Percentiles rank a stretch among this genome's conserved stretches.
phyloP scores from a whole-genome alignment of 768 basidiomycete genomes.

The Wakefieldia striispora region DNA sequence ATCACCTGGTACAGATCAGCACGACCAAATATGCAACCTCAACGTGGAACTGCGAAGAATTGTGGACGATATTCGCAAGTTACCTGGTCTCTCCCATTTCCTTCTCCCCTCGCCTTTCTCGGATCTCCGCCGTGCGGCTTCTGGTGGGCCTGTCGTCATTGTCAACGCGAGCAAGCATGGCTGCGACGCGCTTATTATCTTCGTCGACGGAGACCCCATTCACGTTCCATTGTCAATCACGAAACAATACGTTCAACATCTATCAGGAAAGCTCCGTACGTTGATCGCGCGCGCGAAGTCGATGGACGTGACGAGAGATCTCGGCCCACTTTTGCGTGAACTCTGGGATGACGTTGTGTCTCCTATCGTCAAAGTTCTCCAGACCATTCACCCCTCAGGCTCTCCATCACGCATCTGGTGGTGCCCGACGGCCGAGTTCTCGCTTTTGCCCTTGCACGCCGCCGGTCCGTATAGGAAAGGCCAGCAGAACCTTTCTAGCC shows the following conservation, averaged over 20 bases:
- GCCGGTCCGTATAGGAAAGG: constrained; percentile 1
- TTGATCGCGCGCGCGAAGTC: background rate
- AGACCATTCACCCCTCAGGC: background rate
- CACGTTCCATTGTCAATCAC: constrained; percentile 1
- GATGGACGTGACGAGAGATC: background rate
- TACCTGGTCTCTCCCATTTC: constrained; percentile 23
- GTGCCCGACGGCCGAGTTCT: constrained; percentile 11
- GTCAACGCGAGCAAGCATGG: constrained; percentile 27
- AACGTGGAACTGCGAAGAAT: background rate
- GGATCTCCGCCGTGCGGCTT: constrained; percentile 12
- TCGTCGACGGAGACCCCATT: background rate
- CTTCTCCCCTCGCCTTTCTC: constrained; percentile 18
- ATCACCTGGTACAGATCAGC: background rate
- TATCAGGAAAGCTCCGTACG: background rate
- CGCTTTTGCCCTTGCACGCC: background rate
- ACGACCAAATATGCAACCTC: background rate
- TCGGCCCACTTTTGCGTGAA: constrained; percentile 3
- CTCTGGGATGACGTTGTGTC: constrained; percentile 17
- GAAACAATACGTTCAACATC: background rate
- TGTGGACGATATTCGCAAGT: constrained; percentile 13
- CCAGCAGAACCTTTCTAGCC: constrained; percentile 2
- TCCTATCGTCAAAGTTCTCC: constrained; percentile 8
- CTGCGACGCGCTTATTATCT: constrained; percentile 34
- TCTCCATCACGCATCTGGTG: constrained; percentile 10
- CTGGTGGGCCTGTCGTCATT: constrained; percentile 30